These are phyloP conservation scores for Phaseolus coccineus DNA, from an alignment of 331 rosid species.

Conservation along the genomic window DNA sequence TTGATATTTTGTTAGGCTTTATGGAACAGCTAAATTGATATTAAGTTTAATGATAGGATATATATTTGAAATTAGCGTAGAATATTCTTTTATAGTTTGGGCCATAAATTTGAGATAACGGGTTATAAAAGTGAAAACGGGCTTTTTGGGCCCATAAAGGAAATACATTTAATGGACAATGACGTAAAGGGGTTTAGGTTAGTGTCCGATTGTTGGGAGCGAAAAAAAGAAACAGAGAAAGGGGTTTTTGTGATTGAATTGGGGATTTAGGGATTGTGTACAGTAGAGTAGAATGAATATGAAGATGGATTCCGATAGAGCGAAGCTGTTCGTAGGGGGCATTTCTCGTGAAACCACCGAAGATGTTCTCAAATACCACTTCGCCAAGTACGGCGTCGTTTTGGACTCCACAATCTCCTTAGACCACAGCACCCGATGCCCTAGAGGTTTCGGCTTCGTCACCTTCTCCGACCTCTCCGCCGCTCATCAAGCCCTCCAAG, in stretches of 20 bases:
- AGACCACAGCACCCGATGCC: constrained; percentile 57
- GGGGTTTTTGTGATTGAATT: constrained; percentile 45
- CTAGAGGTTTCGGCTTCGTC: constrained; percentile 85
- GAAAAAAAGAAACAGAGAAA: background rate
- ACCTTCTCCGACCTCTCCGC: constrained; percentile 65
- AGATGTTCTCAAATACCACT: constrained; percentile 56
- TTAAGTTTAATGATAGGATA: no score
- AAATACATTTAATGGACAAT: background rate
- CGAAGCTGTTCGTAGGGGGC: constrained; percentile 71
- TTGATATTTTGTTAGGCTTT: no score
- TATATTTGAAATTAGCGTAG: no score
- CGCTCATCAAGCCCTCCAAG: constrained; percentile 66
- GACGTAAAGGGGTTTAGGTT: background rate
- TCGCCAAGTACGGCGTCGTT: constrained; percentile 62
- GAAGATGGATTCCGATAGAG: constrained; percentile 64
- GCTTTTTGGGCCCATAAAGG: background rate
- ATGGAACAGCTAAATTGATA: no score
- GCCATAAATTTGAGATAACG: background rate
- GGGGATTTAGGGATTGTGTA: constrained; percentile 50
- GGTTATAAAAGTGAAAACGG: background rate
- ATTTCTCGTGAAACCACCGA: constrained; percentile 68
- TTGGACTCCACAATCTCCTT: constrained; percentile 55
- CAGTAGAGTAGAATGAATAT: constrained; percentile 33
- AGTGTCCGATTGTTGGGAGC: background rate
- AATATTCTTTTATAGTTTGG: background rate